phyloP scores from a whole-genome alignment of 257 asterid genomes.

The Ilex asprella region DNA sequence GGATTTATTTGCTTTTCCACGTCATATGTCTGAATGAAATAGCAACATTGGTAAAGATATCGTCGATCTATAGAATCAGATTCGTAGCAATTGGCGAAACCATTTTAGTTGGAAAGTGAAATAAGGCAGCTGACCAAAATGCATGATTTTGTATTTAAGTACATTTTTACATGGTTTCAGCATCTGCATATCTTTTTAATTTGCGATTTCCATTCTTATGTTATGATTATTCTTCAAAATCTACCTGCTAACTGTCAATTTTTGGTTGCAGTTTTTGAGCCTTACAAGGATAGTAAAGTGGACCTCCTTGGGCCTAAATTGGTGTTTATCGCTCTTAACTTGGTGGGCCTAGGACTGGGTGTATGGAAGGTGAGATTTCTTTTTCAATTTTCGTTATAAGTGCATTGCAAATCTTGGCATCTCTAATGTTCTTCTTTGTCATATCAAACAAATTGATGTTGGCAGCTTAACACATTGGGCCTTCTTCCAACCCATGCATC shows the following conservation, averaged over 20 bases:
- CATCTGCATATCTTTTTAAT: not conserved
- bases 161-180: too few relatives aligned
- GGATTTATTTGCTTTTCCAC: too few relatives aligned
- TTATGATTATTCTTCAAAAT: not conserved
- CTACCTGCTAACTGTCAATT: slow-evolving; percentile 9
- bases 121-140: too few relatives aligned
- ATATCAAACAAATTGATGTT: slow-evolving; percentile 1
- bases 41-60: too few relatives aligned
- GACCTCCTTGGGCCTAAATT: slow-evolving; percentile 74
- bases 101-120: too few relatives aligned
- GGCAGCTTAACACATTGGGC: slow-evolving; percentile 88
- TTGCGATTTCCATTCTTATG: not conserved
- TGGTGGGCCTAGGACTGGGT: slow-evolving; percentile 87
- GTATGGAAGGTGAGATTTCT: slow-evolving; percentile 78
- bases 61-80: too few relatives aligned
- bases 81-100: too few relatives aligned
- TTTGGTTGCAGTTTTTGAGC: slow-evolving; percentile 72
- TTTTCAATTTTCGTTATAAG: not conserved
- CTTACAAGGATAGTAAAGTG: slow-evolving; percentile 85
- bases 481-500: slow-evolving; percentile 97
- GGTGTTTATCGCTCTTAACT: slow-evolving; percentile 69
- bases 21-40: too few relatives aligned
- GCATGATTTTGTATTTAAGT: too few relatives aligned
- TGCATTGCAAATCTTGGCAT: slow-evolving; percentile 1
- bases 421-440: not conserved